Percentiles rank a stretch among this genome's conserved stretches.
Evolutionary conservation across 106 monocot species (phyloP).

Genomic region (Allium cepa): DNA sequence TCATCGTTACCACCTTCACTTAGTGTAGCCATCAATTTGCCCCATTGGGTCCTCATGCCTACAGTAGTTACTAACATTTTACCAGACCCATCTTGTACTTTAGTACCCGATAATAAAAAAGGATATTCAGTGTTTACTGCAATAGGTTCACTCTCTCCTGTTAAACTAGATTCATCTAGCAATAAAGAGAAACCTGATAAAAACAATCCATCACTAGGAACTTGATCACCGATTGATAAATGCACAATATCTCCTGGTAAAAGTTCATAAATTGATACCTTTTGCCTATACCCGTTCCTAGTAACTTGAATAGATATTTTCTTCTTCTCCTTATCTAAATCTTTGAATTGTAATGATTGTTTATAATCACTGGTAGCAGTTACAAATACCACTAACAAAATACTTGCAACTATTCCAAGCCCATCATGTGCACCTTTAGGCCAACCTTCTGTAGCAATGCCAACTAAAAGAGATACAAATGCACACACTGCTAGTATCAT

Average conservation of each 20-base stretch:
- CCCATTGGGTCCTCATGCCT: conserved; percentile 48
- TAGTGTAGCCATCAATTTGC: conserved; percentile 32
- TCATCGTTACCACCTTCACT: conserved; percentile 44
- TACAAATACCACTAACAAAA: conserved; percentile 35
- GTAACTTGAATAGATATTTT: conserved; percentile 33
- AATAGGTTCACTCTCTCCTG: conserved; percentile 37
- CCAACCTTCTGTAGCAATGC: conserved; percentile 40
- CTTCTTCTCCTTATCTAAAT: conserved; percentile 45
- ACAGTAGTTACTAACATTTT: conserved; percentile 37
- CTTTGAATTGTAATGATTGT: conserved; percentile 41
- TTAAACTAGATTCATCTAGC: conserved; percentile 36
- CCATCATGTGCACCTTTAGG: conserved; percentile 46
- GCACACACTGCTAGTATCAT: conserved; percentile 31
- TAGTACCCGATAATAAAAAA: conserved; percentile 39
- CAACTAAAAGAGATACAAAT: conserved; percentile 29
- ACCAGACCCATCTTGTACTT: conserved; percentile 43
- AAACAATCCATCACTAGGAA: conserved; percentile 36
- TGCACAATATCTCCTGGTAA: conserved; percentile 42
- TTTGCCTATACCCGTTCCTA: conserved; percentile 33
- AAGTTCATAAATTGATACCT: conserved; percentile 32
- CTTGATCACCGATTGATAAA: conserved; percentile 37
- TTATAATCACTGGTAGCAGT: conserved; percentile 34
- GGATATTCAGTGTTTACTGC: conserved; percentile 21
- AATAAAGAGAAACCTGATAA: conserved; percentile 30
- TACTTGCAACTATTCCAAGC: conserved; percentile 36